Base-by-base conservation (phyloP, 495 filamentous ascomycete species). In the Penicillium coprophilum region DNA sequence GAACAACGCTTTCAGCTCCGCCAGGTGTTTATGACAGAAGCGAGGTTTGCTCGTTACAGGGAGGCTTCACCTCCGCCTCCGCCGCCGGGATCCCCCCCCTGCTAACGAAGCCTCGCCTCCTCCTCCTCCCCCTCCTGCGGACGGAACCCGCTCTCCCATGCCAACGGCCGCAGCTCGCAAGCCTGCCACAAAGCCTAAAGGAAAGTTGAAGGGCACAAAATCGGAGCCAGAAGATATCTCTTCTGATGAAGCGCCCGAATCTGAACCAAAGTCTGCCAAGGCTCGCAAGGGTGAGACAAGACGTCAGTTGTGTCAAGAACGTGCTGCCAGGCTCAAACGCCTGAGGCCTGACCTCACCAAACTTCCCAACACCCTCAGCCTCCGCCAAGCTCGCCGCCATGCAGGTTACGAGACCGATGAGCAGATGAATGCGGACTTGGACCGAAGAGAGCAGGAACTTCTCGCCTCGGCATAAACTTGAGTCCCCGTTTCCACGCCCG, bases 1-100 rank as follows among this genome's bases (percentile, higher is more conserved):
- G 65, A 75, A n/a, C 87, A 92, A 60, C 79, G 91, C 24, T 65
- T 74, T 10, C 79, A 72, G 32, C 60, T 87, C 30, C 71, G 71
- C 19, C 53, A 70, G 27, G 66, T 85, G 6, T 85, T 71, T 30
- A 67, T 82, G 38, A 67, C 55, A 0, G 58, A 73, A 13, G 40
- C 60, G n/a, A 63, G 70, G 41, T 79, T 82, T 24, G 75, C 67
- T 53, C 58, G 62, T 24, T 56, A 73, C 48, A 68, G 64, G 41
- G 44, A 39, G 45, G 48, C 60, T 15, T 32, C 49, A 34, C 57
- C 60, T 49, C 34, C 53, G 4, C 59, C 52, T 11, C 63, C 56
- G n/a, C 62, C 59, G 30, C 55, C 51, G 6, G 50, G 38, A 1
- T 17, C 39, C 6, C 32, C 44, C 44, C 20, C 52, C 52, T 2